phyloP scores from a whole-genome alignment of 176 grass and related monocot genomes.

The Eragrostis curvula region DNA sequence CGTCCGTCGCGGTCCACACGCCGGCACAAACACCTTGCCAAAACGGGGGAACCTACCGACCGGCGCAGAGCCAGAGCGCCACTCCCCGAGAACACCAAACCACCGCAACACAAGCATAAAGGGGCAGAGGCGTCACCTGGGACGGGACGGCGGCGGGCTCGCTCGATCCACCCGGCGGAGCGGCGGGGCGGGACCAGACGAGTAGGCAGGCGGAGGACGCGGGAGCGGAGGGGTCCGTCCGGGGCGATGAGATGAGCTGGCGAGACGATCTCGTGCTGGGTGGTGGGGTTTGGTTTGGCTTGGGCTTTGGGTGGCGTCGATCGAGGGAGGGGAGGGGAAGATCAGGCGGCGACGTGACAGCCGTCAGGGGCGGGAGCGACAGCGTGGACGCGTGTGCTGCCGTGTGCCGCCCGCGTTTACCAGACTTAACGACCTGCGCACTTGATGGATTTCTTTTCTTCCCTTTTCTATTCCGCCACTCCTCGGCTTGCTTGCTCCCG shows the following conservation, averaged over 20 bases:
- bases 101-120: not conserved
- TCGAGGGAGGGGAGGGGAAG: slow-evolving; percentile 1
- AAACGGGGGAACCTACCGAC: not conserved
- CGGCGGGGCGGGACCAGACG: not conserved
- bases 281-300: slow-evolving; percentile 10
- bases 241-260: slow-evolving; percentile 25
- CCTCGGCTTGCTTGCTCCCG: not conserved
- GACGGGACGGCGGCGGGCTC: not conserved
- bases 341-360: not conserved
- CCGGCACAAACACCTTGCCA: not conserved
- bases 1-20: not conserved
- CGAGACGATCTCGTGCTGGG: slow-evolving; percentile 18
- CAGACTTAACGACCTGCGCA: slow-evolving; percentile 39
- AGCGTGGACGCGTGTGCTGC: slow-evolving; percentile 27
- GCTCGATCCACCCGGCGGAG: not conserved
- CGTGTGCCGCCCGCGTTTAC: slow-evolving; percentile 40
- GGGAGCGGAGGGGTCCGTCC: not conserved
- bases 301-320: not conserved
- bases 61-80: not conserved
- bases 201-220: not conserved
- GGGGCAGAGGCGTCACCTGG: slow-evolving; percentile 15
- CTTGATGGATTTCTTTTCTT: not conserved
- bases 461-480: not conserved
- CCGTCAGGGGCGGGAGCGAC: not conserved
- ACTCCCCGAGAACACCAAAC: not conserved